Percentiles rank a stretch among this genome's conserved stretches.
phyloP scores from a whole-genome alignment of 805 yeast species.

The Suhomyces sp. region DNA sequence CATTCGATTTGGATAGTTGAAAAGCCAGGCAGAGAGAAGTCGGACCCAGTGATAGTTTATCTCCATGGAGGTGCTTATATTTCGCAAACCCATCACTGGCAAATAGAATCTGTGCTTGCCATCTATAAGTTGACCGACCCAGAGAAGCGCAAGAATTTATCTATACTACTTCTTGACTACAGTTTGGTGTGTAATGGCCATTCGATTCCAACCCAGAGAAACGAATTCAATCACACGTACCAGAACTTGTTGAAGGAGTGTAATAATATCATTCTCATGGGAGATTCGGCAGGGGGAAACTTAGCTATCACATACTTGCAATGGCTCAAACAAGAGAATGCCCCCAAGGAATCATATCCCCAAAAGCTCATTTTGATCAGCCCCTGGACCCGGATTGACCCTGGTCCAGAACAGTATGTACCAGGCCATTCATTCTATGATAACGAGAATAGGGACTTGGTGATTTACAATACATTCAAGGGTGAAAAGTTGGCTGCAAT shows the following conservation, averaged over 20 bases:
- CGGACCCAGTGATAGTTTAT: constrained; percentile 32
- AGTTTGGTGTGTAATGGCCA: constrained; percentile 29
- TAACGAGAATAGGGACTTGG: constrained; percentile 16
- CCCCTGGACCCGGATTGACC: constrained; percentile 40
- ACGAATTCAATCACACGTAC: constrained; percentile 30
- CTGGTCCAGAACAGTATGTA: constrained; percentile 17
- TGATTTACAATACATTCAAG: background rate
- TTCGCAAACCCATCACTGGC: constrained; percentile 24
- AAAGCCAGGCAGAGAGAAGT: constrained; percentile 20
- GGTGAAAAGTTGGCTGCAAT: background rate
- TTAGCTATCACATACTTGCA: constrained; percentile 32
- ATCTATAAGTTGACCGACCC: constrained; percentile 29
- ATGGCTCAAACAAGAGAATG: constrained; percentile 17
- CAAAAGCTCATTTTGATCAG: constrained; percentile 26
- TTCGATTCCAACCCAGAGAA: constrained; percentile 34
- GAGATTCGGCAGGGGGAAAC: constrained; percentile 47
- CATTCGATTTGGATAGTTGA: constrained; percentile 35
- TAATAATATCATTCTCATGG: constrained; percentile 33
- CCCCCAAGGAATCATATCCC: constrained; percentile 22
- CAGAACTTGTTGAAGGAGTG: constrained; percentile 17
- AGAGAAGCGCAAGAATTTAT: constrained; percentile 14
- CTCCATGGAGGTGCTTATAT: constrained; percentile 43
- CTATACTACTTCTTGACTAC: constrained; percentile 26
- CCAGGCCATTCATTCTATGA: constrained; percentile 38
- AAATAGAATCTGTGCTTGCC: constrained; percentile 28